phyloP scores from a whole-genome alignment of 2,329 filamentous ascomycete species.

The Hansfordia pulvinata region DNA sequence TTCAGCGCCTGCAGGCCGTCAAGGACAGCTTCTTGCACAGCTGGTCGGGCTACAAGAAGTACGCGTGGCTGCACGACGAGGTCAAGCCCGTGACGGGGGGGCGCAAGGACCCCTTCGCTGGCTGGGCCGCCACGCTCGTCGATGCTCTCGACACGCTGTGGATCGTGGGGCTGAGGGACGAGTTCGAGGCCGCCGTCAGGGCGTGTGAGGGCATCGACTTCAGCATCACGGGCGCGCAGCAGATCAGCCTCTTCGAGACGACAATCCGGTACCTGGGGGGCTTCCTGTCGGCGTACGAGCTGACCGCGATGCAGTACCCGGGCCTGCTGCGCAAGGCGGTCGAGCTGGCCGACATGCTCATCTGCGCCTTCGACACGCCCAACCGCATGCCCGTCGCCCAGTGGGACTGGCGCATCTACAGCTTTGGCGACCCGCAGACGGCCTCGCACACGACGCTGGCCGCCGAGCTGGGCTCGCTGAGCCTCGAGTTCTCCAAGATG shows the following conservation, averaged over 20 bases:
- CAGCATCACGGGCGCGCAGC: slow-evolving; percentile 29
- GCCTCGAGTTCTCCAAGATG: slow-evolving; percentile 50
- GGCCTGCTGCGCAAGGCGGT: slow-evolving; percentile 46
- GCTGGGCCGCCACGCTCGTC: slow-evolving; percentile 56
- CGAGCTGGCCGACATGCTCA: slow-evolving; percentile 50
- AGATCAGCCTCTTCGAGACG: slow-evolving; percentile 57
- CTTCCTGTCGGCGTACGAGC: slow-evolving; percentile 54
- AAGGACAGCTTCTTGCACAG: slow-evolving; percentile 36
- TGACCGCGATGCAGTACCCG: slow-evolving; percentile 39
- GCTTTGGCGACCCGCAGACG: slow-evolving; percentile 26
- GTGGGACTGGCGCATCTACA: slow-evolving; percentile 44
- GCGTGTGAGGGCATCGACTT: slow-evolving; percentile 49
- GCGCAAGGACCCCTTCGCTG: slow-evolving; percentile 44
- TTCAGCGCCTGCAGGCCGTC: slow-evolving; percentile 27
- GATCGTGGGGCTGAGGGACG: slow-evolving; percentile 54
- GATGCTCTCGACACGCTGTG: slow-evolving; percentile 58
- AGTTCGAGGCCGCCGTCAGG: slow-evolving; percentile 50
- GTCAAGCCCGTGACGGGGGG: slow-evolving; percentile 40
- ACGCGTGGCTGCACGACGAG: slow-evolving; percentile 53
- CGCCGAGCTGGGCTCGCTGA: slow-evolving; percentile 42
- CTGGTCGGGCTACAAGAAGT: slow-evolving; percentile 46
- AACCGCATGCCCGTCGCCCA: slow-evolving; percentile 51
- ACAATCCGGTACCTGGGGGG: slow-evolving; percentile 60
- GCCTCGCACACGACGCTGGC: slow-evolving; percentile 22
- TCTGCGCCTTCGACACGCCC: slow-evolving; percentile 54